Evolutionary conservation across 164 flowering plant species (phyloP), one percentile per base, ranked within the genome.

Genomic region (Echeveria elegans): DNA sequence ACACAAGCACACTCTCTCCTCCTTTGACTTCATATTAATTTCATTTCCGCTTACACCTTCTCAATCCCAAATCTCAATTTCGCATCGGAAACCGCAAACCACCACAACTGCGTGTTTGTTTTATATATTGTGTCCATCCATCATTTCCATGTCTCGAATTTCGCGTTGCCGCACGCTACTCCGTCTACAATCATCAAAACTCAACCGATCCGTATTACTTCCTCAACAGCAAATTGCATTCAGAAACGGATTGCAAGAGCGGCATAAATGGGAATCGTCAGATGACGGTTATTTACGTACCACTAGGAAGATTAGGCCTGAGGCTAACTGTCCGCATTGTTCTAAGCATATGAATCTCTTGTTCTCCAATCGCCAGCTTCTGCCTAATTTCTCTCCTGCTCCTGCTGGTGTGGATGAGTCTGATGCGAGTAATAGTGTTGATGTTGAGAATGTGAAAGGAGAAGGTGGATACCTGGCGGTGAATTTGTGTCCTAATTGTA

Each of bases 401-500:
- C 43, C 34, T 15, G 18, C 53, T 21, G 32, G 8, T 23, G 29
- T 1, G 5, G 24, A 67, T 56, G 40, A 37, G 37, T 4, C 47
- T 45, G 30, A 11, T 62, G 53, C 1, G 40, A 10, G 37, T 16
- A 60, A 11, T 34, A 48, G 9, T 41, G 48, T 6, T 19, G 66
- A 31, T n/a, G 43, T 15, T 23, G 11, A 18, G 15, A 36, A 65
- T 21, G 56, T 56, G 29, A 50, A 37, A 40, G 68, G 65, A 12
- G 47, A 18, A 43, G 47, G 47, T 6, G 58, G 69, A n/a, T 78
- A 72, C 48, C 85, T 83, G 72, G 88, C 93, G 0, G 81, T 87
- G 30, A 89, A 86, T 77, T 74, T 91, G 15, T 94, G 99, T 75
- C 96, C 97, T 56, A 91, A 77, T 82, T 94, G 99, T 75, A 91